Percentiles rank a stretch among this genome's conserved stretches.
Evolutionary conservation across 2,329 filamentous ascomycete genomes (phyloP).

Genomic region (Teratosphaeriaceae sp.): DNA sequence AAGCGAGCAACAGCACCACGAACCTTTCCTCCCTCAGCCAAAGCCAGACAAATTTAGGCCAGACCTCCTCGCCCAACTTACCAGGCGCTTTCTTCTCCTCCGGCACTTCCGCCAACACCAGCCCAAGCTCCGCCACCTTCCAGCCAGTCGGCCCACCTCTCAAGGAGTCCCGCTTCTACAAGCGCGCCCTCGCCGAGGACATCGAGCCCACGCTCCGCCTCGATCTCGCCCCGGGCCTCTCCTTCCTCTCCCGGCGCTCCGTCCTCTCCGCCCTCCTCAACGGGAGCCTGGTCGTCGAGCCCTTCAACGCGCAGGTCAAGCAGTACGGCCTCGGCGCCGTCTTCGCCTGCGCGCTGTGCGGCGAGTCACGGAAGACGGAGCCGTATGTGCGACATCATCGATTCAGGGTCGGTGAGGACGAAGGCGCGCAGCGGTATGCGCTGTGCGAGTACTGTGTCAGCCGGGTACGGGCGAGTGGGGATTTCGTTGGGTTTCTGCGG

Average conservation of each 20-base stretch:
- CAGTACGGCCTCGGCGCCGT: conserved; percentile 44
- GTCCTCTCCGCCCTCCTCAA: conserved; percentile 79
- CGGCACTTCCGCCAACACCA: conserved; percentile 22
- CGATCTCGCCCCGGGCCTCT: conserved; percentile 82
- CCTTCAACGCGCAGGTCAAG: conserved; percentile 52
- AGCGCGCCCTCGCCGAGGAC: conserved; percentile 79
- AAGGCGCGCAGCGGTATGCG: conserved; percentile 81
- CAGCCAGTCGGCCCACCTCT: conserved; percentile 51
- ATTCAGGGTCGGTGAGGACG: conserved; percentile 81
- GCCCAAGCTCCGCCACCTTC: conserved; percentile 19
- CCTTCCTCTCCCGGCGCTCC: conserved; percentile 83
- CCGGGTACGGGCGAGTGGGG: conserved; percentile 79
- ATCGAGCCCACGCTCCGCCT: conserved; percentile 90
- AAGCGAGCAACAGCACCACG: conserved; percentile 45
- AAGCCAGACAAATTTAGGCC: conserved; percentile 46
- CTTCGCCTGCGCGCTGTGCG: conserved; percentile 79
- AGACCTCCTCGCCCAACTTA: conserved; percentile 20
- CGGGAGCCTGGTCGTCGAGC: conserved; percentile 83
- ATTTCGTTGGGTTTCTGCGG: conserved; percentile 84
- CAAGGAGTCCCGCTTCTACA: conserved; percentile 92
- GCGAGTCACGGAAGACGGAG: conserved; percentile 67
- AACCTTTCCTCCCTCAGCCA: conserved; percentile 43
- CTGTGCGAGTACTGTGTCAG: conserved; percentile 83
- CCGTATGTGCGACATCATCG: conserved; percentile 72
- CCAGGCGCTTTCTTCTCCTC: conserved; percentile 38